Conservation (phyloP, 441 rosid genomes). For the Codiaeum variegatum region DNA sequence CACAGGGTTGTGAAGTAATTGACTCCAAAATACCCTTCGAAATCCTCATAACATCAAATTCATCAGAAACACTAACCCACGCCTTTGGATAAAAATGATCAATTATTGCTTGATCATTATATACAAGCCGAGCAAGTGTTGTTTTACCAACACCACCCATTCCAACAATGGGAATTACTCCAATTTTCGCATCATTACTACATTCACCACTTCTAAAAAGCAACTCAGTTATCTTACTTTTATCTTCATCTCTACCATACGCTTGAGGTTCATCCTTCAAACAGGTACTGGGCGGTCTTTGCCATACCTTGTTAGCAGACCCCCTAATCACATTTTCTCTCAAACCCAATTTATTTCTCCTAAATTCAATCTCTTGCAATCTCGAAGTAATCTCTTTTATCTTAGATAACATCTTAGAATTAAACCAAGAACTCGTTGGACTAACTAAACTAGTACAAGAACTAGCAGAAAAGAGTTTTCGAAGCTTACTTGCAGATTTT, state of each 20-base stretch:
- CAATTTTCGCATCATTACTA: neutral
- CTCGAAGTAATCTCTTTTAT: neutral
- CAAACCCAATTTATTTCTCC: neutral
- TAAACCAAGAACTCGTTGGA: neutral
- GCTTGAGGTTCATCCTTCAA: neutral
- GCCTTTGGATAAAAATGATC: slow-evolving; percentile 17
- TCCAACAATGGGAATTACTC: slow-evolving; percentile 32
- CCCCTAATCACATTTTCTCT: neutral
- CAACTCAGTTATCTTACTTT: slow-evolving; percentile 6
- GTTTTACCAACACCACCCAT: slow-evolving; percentile 35
- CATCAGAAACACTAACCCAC: slow-evolving; percentile 29
- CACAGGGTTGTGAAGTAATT: slow-evolving; percentile 7
- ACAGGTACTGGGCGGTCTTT: slow-evolving; percentile 1
- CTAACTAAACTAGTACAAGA: no score
- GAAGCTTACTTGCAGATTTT: neutral
- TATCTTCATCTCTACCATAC: slow-evolving; percentile 18
- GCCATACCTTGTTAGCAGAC: neutral
- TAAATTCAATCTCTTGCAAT: neutral
- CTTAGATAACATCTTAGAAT: slow-evolving; percentile 8
- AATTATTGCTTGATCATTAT: slow-evolving; percentile 11
- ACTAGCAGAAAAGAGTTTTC: neutral
- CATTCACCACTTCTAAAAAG: neutral
- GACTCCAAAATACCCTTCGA: slow-evolving; percentile 19
- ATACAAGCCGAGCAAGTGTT: slow-evolving; percentile 25
- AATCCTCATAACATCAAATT: slow-evolving; percentile 9